These are phyloP conservation scores for Colletotrichum theobromicola DNA, from an alignment of 2,329 filamentous ascomycete species.

Conservation along the genomic window DNA sequence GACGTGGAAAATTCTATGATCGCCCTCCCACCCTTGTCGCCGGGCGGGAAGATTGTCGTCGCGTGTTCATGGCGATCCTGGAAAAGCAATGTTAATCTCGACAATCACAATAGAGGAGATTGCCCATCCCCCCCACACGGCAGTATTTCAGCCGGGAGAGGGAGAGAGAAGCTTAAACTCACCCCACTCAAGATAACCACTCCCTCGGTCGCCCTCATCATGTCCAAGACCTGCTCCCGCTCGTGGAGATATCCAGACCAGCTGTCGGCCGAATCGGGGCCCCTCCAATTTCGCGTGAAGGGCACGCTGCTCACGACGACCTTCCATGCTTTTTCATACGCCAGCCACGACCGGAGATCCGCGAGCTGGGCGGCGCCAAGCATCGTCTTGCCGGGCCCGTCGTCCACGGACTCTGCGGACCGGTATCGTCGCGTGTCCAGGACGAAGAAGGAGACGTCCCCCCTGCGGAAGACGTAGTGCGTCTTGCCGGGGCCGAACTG, in stretches of 20 bases:
- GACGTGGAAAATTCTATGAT: slow-evolving; percentile 72
- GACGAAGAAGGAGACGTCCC: slow-evolving; percentile 70
- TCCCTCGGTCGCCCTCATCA: slow-evolving; percentile 69
- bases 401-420: slow-evolving; percentile 42
- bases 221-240: slow-evolving; percentile 64
- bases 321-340: slow-evolving; percentile 55
- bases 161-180: neutral
- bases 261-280: slow-evolving; percentile 59
- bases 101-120: neutral
- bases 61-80: slow-evolving; percentile 69
- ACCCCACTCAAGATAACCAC: slow-evolving; percentile 69
- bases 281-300: slow-evolving; percentile 75
- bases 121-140: neutral
- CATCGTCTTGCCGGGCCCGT: slow-evolving; percentile 55
- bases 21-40: slow-evolving; percentile 38
- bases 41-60: slow-evolving; percentile 51
- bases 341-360: slow-evolving; percentile 64
- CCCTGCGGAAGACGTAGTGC: slow-evolving; percentile 70
- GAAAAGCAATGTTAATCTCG: neutral
- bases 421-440: slow-evolving; percentile 68
- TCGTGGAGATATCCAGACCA: slow-evolving; percentile 72
- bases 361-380: slow-evolving; percentile 63
- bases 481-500: slow-evolving; percentile 48
- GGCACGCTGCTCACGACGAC: slow-evolving; percentile 70
- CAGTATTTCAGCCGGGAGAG: neutral